These are phyloP conservation scores for Kregervanrija fluxuum DNA, from an alignment of 805 yeast genomes.

Conservation along the genomic window DNA sequence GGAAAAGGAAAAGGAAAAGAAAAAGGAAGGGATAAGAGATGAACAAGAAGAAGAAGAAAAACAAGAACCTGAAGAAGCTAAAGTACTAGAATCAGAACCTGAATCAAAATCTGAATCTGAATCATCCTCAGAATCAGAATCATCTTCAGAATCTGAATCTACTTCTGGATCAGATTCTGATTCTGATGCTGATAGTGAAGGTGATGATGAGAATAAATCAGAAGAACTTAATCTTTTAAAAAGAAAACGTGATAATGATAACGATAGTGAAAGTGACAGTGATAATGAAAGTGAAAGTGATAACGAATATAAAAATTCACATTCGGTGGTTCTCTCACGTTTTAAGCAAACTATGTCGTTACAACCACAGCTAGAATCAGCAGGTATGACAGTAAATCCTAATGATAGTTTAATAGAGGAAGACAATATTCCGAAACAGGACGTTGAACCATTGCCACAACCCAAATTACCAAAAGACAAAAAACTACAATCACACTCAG, in stretches of 20 bases:
- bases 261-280: not conserved
- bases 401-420: constrained; percentile 3
- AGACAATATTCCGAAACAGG: constrained; percentile 22
- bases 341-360: constrained; percentile 37
- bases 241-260: not conserved
- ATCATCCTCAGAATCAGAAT: constrained; percentile 1
- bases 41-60: constrained; percentile 23
- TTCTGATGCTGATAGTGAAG: constrained; percentile 1
- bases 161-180: constrained; percentile 6
- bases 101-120: constrained; percentile 1
- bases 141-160: not conserved
- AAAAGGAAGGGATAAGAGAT: constrained; percentile 14
- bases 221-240: not conserved
- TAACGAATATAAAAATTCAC: constrained; percentile 22
- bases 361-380: constrained; percentile 14
- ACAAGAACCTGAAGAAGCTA: constrained; percentile 29
- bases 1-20: constrained; percentile 6
- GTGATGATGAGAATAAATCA: not conserved
- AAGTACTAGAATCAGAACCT: constrained; percentile 2
- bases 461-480: constrained; percentile 59
- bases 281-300: constrained; percentile 12
- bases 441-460: constrained; percentile 76
- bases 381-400: constrained; percentile 9
- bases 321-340: constrained; percentile 44
- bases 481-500: constrained; percentile 27